Conservation (phyloP, 148 eudicot genomes). For the Diospyros kaki region DNA sequence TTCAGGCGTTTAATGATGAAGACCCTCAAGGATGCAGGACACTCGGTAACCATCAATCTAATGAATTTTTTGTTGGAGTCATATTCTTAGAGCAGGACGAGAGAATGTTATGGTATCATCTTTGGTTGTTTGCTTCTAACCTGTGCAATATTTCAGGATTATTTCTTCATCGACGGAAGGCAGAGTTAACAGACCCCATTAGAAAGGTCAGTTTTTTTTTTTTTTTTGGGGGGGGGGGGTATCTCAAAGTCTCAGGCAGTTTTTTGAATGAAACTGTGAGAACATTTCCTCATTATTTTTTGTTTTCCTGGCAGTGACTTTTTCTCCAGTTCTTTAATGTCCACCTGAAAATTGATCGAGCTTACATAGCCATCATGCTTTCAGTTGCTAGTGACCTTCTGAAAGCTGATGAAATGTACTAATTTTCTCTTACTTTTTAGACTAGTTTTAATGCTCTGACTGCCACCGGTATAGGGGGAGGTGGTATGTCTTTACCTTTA, state of each 20-base stretch:
- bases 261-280: neutral
- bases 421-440: neutral
- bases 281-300: neutral
- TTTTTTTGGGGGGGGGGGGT: too few species aligned
- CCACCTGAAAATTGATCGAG: neutral
- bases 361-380: neutral
- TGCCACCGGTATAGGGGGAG: neutral
- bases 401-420: neutral
- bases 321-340: neutral
- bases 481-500: neutral
- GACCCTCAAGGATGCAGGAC: slow-evolving; percentile 99
- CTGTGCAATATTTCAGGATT: slow-evolving; percentile 49
- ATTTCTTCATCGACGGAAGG: slow-evolving; percentile 97
- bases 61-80: neutral
- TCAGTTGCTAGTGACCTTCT: slow-evolving; percentile 1
- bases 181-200: slow-evolving; percentile 66
- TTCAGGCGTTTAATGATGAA: slow-evolving; percentile 97
- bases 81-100: neutral
- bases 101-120: neutral
- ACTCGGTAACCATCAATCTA: slow-evolving; percentile 54
- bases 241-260: neutral
- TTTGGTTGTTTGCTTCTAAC: slow-evolving; percentile 9
- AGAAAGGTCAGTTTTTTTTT: slow-evolving; percentile 62
- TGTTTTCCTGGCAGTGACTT: neutral
- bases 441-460: neutral